These are phyloP conservation scores for Sporothrix luriei DNA, from an alignment of 2,329 filamentous ascomycete species.

Conservation along the genomic window DNA sequence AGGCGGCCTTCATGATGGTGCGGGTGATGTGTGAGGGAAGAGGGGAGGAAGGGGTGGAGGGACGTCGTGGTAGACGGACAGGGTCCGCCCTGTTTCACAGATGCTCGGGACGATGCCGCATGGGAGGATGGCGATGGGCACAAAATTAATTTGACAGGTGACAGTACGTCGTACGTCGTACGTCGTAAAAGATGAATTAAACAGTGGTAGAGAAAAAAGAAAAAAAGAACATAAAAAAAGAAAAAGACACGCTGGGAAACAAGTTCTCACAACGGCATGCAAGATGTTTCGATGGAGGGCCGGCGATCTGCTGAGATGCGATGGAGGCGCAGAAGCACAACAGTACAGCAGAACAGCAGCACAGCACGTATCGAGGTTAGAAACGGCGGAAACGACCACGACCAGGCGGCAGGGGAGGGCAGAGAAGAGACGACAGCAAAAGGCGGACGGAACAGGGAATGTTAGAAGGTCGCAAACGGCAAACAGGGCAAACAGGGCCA, in stretches of 20 bases:
- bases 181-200: background rate
- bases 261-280: too few relatives aligned
- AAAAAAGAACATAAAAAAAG: background rate
- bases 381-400: too few relatives aligned
- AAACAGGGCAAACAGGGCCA: background rate
- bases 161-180: background rate
- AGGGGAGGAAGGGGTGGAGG: background rate
- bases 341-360: too few relatives aligned
- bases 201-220: slow-evolving; percentile 1
- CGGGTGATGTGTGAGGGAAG: background rate
- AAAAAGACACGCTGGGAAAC: background rate
- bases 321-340: too few relatives aligned
- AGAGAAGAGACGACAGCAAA: background rate
- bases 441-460: background rate
- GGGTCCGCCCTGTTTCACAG: slow-evolving; percentile 21
- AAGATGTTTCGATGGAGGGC: too few relatives aligned
- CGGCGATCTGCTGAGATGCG: too few relatives aligned
- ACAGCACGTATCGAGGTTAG: too few relatives aligned
- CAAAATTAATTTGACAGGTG: background rate
- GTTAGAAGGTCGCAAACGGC: too few relatives aligned
- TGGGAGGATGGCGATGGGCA: background rate
- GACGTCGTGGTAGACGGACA: background rate
- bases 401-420: too few relatives aligned
- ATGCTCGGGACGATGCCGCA: slow-evolving; percentile 7
- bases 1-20: background rate